Evolutionary conservation across 169 alveolate species (phyloP), one percentile per base, ranked within the genome.

Genomic region (Plasmodium blacklocki): DNA sequence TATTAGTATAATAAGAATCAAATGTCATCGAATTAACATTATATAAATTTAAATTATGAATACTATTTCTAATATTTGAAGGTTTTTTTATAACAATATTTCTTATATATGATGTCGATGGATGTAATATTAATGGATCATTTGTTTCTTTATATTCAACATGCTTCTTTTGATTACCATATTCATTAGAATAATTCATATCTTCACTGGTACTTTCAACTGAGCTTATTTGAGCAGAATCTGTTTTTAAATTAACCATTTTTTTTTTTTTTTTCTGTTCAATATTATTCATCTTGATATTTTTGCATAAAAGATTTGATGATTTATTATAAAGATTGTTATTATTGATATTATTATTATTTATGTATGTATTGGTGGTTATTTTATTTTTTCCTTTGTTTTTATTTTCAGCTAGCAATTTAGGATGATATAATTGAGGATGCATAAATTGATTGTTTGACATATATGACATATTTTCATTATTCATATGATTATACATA

Each of bases 1-100:
- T 12, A n/a, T 6, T 29, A 3, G 58, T 29, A 54, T 18, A 14
- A 52, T 39, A n/a, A 1, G 83, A 47, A 18, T 71, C 91, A 15
- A 83, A 43, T 14, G 91, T 83, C 70, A 83, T 71, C 5, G 91
- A 68, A 9, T 71, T 70, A 11, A 83, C 85, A 59, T 83, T 83
- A 60, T 3, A 6, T 12, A 83, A 54, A 14, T 56, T 54, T 19
- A 58, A 19, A 70, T 83, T 83, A 19, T 83, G 91, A 2, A 83
- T 70, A 29, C 91, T 83, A 70, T 83, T 83, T 83, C 70, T 67
- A 12, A 58, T 71, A 56, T 83, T 83, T 6, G 86, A 19, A 1
- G 85, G 43, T 83, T 68, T 54, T 23, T 71, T 83, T 26, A 21
- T 83, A 45, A 83, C 91, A 18, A 67, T 59, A 12, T 47, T 83